phyloP scores from a whole-genome alignment of 2,329 filamentous ascomycete genomes.

The Colletotrichum cereale region DNA sequence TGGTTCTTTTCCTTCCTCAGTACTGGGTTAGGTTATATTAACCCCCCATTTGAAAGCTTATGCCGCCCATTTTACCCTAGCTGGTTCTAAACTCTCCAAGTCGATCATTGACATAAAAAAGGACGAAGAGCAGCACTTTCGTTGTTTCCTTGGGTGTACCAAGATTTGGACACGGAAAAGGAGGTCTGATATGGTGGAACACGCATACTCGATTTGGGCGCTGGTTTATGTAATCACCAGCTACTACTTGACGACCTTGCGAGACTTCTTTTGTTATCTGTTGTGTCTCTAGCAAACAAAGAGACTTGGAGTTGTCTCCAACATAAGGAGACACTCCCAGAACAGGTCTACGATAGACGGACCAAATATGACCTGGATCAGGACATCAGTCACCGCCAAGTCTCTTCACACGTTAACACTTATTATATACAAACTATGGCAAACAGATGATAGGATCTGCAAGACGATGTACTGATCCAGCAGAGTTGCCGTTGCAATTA shows the following conservation, averaged over 20 bases:
- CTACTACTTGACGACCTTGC: neutral
- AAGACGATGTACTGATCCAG: too few relatives aligned
- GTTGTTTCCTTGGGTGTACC: neutral
- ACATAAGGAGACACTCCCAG: too few relatives aligned
- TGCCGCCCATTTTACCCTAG: neutral
- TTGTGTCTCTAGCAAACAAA: neutral
- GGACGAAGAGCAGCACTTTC: neutral
- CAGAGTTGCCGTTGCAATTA: too few relatives aligned
- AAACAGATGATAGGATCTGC: too few relatives aligned
- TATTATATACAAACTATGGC: too few relatives aligned
- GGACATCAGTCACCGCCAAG: too few relatives aligned
- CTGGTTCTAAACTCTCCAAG: neutral
- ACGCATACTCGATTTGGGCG: neutral
- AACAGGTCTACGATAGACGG: too few relatives aligned
- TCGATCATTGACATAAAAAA: neutral
- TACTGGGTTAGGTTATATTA: neutral
- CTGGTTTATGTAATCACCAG: neutral
- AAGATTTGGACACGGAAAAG: neutral
- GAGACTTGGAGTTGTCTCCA: neutral
- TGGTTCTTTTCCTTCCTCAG: neutral
- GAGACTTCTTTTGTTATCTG: too few relatives aligned
- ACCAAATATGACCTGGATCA: too few relatives aligned
- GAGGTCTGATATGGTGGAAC: neutral
- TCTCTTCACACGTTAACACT: too few relatives aligned
- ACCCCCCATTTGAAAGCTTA: neutral